Evolutionary conservation across 257 asterid species (phyloP).

Genomic region (Lycium barbarum): DNA sequence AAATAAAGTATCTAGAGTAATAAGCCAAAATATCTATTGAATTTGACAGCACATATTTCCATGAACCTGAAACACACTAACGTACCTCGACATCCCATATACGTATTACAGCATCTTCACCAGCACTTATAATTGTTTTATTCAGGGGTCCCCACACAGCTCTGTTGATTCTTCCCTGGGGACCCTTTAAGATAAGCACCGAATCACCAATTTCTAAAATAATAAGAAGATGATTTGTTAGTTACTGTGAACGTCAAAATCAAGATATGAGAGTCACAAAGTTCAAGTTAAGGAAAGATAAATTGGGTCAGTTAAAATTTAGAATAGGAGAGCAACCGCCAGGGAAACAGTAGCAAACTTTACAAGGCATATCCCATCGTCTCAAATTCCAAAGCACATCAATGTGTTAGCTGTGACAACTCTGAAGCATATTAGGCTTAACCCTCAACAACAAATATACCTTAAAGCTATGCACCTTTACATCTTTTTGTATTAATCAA

Average conservation of each 20-base stretch:
- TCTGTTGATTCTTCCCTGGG: conserved; percentile 86
- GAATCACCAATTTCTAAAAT: conserved; percentile 76
- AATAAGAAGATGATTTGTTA: conserved; percentile 4
- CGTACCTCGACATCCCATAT: conserved; percentile 92
- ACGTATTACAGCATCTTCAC: conserved; percentile 85
- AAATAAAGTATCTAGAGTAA: not conserved
- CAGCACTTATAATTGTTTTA: conserved; percentile 80
- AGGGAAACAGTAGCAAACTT: not conserved
- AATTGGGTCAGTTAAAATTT: not conserved
- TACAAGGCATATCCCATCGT: not conserved
- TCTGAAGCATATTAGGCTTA: not conserved
- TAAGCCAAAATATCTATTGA: not conserved
- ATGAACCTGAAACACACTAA: not conserved
- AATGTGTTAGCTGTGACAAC: not conserved
- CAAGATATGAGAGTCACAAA: conserved; percentile 16
- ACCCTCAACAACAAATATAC: not conserved
- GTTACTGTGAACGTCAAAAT: not conserved
- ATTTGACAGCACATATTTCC: conserved; percentile 20
- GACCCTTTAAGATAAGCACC: conserved; percentile 67
- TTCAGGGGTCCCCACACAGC: conserved; percentile 99
- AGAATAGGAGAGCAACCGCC: not conserved
- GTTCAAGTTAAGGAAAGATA: not conserved
- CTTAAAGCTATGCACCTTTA: not conserved
- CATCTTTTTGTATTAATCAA: not conserved
- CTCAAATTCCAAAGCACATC: conserved; percentile 15